Evolutionary conservation across 768 basidiomycete genomes (phyloP), one percentile per base, ranked within the genome.

Genomic region (Aureoboletus auriporus): DNA sequence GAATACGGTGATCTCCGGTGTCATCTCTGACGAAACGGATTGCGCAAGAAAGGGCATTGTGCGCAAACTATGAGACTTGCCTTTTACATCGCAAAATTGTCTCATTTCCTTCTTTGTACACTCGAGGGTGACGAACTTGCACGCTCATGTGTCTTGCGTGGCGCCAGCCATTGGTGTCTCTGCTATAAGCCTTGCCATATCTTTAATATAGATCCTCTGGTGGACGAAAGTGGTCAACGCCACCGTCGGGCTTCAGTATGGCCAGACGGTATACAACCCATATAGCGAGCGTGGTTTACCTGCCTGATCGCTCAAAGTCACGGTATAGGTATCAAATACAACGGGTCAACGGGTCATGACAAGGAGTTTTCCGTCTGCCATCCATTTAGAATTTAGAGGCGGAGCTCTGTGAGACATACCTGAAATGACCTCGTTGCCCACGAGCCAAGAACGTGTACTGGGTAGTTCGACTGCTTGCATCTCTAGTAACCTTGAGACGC

Each of bases 271-370:
- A 27, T 45, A 27, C 17, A 23, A 23, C 4, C 20, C 20, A 4
- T 23, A 28, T 3, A 35, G 8, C n/a, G 35, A 9, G 34, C 3
- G 27, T 7, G 6, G 8, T 35, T 35, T 64, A 87, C 88, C 30
- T 75, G 70, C 48, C 72, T 69, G 3, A 76, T 63, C 11, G 73
- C 63, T 50, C 75, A 68, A 17, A 95, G n/a, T n/a, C n/a, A n/a
- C n/a, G n/a, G n/a, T n/a, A n/a, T n/a, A n/a, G n/a, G n/a, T n/a
- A n/a, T n/a, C n/a, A n/a, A n/a, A n/a, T n/a, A n/a, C 0, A 78
- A 69, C 1, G 91, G 89, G 61, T 96, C 93, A 33, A 94, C 71
- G 1, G 87, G 89, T 89, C 75, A 94, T 80, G 9, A 92, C 58
- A 5, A 94, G 71, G 11, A 96, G 75, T 56, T 80, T 87, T 20